Evolutionary conservation across 768 basidiomycete species (phyloP), one percentile per base, ranked within the genome.

Genomic region (Stropharia rugosoannulata): DNA sequence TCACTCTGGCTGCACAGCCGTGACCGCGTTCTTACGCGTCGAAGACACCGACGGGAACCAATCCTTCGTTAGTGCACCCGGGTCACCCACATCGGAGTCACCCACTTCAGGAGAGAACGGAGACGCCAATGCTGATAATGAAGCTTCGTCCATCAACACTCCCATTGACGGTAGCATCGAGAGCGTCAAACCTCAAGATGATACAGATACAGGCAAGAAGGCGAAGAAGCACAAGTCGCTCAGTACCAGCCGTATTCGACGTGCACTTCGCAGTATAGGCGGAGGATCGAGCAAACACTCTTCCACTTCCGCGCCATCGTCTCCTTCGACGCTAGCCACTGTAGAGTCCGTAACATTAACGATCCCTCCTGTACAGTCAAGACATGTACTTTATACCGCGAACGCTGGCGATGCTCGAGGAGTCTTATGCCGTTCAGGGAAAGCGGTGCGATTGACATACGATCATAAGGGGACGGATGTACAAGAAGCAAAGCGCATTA

Each of bases 401-500:
- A 99, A 99, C 67, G 97, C 93, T 1, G 97, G 97, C 8, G 97
- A 99, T 67, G 97, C 97, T 5, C 77, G 97, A 19, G 95, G 90
- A 4, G 97, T 99, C 10, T 80, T 99, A 15, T 95, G 91, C 66
- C 87, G 97, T 43, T 84, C 80, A 11, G 97, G 97, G 27, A 89
- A 85, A 62, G 97, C 94, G 4, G 86, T 98, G 3, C 82, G 97
- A 43, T 73, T 99, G 66, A 98, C 97, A 16, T 98, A 99, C 68
- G 97, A 99, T 68, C 97, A 99, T 78, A 99, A 99, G 70, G 97
- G 97, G 29, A 88, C 90, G 5, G 97, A 99, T 70, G 88, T 89
- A 65, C 94, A 96, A 70, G 97, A 99, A 73, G 95, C 95, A 16
- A 98, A 97, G 73, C 84, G 97, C 18, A 98, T 99, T 69, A 95